Conservation (phyloP, 2,329 filamentous ascomycete species). For the Nothophaeocryptopus gaeumannii region DNA sequence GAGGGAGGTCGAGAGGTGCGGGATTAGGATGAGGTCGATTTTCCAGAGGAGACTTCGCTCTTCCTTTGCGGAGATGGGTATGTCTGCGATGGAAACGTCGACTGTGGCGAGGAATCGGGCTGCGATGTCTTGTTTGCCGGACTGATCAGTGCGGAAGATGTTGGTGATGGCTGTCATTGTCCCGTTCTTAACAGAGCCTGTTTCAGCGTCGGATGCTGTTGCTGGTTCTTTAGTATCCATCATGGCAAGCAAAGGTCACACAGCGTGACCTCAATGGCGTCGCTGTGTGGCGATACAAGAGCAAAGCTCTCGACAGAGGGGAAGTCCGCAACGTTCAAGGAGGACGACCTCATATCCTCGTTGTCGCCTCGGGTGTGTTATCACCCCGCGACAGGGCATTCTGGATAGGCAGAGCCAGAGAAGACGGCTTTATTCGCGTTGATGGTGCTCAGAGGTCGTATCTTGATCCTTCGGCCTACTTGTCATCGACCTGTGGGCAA, state of each 20-base stretch:
- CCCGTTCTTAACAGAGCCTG: neutral
- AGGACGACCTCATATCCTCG: too few relatives aligned
- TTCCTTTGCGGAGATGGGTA: constrained; percentile 25
- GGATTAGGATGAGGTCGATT: constrained; percentile 12
- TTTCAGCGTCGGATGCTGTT: neutral
- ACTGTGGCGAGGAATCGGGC: constrained; percentile 31
- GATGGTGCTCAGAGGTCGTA: too few relatives aligned
- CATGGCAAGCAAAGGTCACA: too few relatives aligned
- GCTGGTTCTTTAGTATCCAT: neutral
- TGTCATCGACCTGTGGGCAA: too few relatives aligned
- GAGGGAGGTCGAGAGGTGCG: constrained; percentile 5
- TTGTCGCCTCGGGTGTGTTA: too few relatives aligned
- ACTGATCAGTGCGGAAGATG: neutral
- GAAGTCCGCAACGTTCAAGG: too few relatives aligned
- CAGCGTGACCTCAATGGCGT: too few relatives aligned
- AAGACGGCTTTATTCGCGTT: too few relatives aligned
- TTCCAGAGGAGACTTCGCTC: constrained; percentile 7
- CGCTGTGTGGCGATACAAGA: neutral
- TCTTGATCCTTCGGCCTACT: too few relatives aligned
- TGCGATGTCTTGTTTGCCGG: constrained; percentile 27
- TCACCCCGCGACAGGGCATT: too few relatives aligned
- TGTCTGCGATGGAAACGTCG: constrained; percentile 23
- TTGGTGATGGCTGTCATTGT: neutral
- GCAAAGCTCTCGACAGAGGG: neutral
- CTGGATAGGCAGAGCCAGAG: too few relatives aligned